Base-by-base conservation (phyloP, 768 basidiomycete genomes). In the Mycena filopes region DNA sequence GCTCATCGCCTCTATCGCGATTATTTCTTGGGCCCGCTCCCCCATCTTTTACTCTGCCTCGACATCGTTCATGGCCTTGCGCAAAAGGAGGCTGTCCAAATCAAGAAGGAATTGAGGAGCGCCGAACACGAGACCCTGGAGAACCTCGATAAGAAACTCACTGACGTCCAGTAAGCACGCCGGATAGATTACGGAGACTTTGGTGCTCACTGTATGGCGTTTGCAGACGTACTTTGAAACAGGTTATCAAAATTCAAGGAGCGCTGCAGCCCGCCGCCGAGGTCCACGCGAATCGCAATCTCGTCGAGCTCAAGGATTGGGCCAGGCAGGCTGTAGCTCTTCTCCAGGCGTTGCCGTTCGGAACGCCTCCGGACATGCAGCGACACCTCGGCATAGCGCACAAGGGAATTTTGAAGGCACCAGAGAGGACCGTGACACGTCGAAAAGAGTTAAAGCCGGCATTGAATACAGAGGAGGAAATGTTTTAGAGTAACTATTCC, bases 1-100 rank as follows among this genome's bases (percentile, higher is more conserved):
- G 56, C 41, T 63, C 83, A 86, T 65, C 75, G 76, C 13, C 57
- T 70, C 0, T 71, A 82, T 21, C 76, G 77, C 23, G 59, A 71
- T 0, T 70, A 82, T n/a, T 84, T 81, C 68, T 70, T 76, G 25
- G 77, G 78, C 3, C 77, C 77, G 45, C 72, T 86, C 11, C 81
- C 84, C 0, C 80, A 77, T 60, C 69, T 85, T 31, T 70, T 84
- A 7, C 66, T 81, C 7, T 82, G 79, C 67, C 74, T 86, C 28
- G 80, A 85, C 49, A 58, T 71, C 15, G 70, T 73, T 20, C 70
- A 77, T 15, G 40, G 66, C 1, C 31, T 72, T n/a, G 66, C 77
- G 10, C 43, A 71, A 46, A 53, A 71, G 20, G 63, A 71, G 50
- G 83, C 81, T 68, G 60, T 21, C 7, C 67, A 69, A 26, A 72